Evolutionary conservation across 192 early-diverging fungal genomes (phyloP), one percentile per base, ranked within the genome.

Genomic region (Pilaira anomala): DNA sequence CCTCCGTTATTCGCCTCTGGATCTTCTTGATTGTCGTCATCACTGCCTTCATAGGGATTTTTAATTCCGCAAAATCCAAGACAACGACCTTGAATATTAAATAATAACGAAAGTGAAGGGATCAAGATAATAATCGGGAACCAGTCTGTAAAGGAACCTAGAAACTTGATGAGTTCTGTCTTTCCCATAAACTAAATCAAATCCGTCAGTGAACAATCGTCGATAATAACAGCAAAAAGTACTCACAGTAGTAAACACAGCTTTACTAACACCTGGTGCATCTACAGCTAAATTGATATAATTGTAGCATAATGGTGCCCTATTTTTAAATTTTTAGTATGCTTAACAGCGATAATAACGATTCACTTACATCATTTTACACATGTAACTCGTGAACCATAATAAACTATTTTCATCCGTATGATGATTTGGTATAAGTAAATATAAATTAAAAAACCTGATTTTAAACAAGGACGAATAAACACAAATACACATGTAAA

Each of bases 311-410:
- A 98, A 80, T 8, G 96, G 96, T 0, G 74, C 69, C 61, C 74
- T 76, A 52, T 81, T 72, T 1, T 36, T 36, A 9, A 9, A 72
- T 72, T 60, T 52, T 8, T 56, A 36, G 64, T 13, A 9, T 30
- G 8, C 24, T 7, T 8, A 16, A 56, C 22, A 11, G 49, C 45
- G 26, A 42, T 48, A 50, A 0, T 41, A 21, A 6, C 42, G 29
- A 26, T 21, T 2, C 18, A 55, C 79, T 65, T 74, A 87, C 83
- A 83, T 88, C 63, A 91, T 76, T 25, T 88, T 78, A 65, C 93
- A 95, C 55, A 98, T 80, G 65, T 98, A 97, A 0, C 88, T 86
- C n/a, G 90, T 93, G 57, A 95, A 86, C 77, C 95, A 98, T 28
- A 98, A 81, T 53, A 98, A 70, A 60, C 89, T 92, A 33, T 86